A percentile compares a stretch with the other conserved stretches of the same genome.
These are phyloP conservation scores for Penicillium freii DNA, from an alignment of 2,329 filamentous ascomycete genomes.

Conservation along the genomic window DNA sequence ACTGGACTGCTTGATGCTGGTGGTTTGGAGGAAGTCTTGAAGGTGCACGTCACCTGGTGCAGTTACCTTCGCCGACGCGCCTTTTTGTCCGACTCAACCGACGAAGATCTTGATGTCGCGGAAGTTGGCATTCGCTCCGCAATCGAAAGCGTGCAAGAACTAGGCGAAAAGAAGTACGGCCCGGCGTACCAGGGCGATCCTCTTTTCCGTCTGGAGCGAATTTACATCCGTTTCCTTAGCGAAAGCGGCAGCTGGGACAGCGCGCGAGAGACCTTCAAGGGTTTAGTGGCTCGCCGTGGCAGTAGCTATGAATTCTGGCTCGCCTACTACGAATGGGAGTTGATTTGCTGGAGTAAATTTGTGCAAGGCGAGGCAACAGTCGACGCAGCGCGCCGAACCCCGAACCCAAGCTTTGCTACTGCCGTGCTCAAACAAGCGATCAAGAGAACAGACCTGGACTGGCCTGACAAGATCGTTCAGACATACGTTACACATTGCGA, in stretches of 20 bases:
- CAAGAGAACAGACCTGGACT: constrained; percentile 49
- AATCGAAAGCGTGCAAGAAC: constrained; percentile 75
- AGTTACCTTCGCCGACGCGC: constrained; percentile 85
- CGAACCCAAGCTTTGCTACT: constrained; percentile 71
- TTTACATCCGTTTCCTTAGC: constrained; percentile 86
- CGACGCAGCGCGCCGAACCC: constrained; percentile 55
- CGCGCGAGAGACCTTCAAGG: constrained; percentile 75
- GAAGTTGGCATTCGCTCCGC: constrained; percentile 85
- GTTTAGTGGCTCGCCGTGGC: constrained; percentile 65
- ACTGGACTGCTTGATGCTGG: constrained; percentile 80
- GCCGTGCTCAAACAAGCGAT: constrained; percentile 72
- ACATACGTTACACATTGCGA: constrained; percentile 63
- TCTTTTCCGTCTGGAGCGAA: constrained; percentile 81
- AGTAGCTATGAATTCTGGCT: constrained; percentile 93
- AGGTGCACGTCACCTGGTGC: constrained; percentile 93
- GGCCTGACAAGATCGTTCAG: constrained; percentile 51
- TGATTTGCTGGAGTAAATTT: constrained; percentile 65
- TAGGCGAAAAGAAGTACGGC: constrained; percentile 75
- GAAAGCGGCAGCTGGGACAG: constrained; percentile 75
- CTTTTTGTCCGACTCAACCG: constrained; percentile 68
- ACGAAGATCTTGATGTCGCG: constrained; percentile 83
- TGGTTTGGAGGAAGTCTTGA: constrained; percentile 82
- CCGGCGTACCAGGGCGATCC: constrained; percentile 81
- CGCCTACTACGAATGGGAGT: constrained; percentile 87
- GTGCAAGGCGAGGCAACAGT: constrained; percentile 53